Base-by-base conservation (phyloP, 495 filamentous ascomycete species). In the Neurospora terricola region DNA sequence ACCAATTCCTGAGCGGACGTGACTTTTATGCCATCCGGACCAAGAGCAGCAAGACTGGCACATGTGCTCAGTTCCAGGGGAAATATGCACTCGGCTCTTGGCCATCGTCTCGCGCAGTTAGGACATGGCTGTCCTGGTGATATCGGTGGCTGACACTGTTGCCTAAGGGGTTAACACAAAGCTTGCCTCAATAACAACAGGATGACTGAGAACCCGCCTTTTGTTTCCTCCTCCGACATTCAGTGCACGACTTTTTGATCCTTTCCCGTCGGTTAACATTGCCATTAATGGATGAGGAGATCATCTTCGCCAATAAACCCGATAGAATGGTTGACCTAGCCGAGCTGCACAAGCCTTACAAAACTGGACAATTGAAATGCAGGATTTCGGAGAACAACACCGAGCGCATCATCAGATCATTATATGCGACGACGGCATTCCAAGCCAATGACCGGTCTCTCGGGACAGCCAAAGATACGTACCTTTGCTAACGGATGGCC, bases 21-120 rank as follows among this genome's bases (percentile, higher is more conserved):
- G 59, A 69, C 72, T 48, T 38, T 68, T 27, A 70, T 73, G 71
- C 39, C 72, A 54, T 38, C 30, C 54, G 54, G 54, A 4, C 54
- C 27, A 8, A 62, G 54, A 62, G 54, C 27, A 62, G 54, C 54
- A 34, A 62, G 40, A 23, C 62, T 62, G 12, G 18, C 38, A 18
- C 38, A 37, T 69, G 68, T 40, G 30, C 40, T 73, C n/a, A 48
- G 39, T 38, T 30, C 69, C 21, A 5, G 59, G 16, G n/a, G 38
- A 45, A 73, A 72, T 5, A 75, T 40, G 48, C 73, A 76, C 38
- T 69, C 36, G 11, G 73, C 73, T 18, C 27, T 38, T 34, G 75
- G 73, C 73, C 73, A 75, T 70, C 73, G 48, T 40, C 71, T 76
- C 3, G 71, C 45, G 9, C 75, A 76, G 71, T 75, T 71, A 18